phyloP scores from a whole-genome alignment of 2,329 filamentous ascomycete genomes.

The Cercospora beticola region DNA sequence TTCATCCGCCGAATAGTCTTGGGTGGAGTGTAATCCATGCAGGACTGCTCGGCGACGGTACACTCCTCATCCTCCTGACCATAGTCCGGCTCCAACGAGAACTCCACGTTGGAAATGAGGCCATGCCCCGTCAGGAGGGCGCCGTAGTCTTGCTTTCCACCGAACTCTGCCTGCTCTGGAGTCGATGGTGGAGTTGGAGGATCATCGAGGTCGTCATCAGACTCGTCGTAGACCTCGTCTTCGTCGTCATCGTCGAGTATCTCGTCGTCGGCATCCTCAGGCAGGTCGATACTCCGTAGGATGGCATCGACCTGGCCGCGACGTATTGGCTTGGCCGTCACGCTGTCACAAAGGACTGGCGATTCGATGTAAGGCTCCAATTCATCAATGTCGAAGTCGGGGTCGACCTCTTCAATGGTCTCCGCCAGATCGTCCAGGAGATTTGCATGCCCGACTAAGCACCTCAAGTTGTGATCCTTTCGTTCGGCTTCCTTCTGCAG shows the following conservation, averaged over 20 bases:
- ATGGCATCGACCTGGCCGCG: constrained; percentile 4
- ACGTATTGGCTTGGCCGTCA: not conserved
- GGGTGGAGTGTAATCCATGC: not conserved
- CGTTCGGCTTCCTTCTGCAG: constrained; percentile 7
- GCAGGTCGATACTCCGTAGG: not conserved
- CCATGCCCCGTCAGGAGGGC: not conserved
- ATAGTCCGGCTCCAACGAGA: not conserved
- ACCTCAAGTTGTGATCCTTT: constrained; percentile 6
- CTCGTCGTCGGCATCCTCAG: constrained; percentile 1
- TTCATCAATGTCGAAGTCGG: constrained; percentile 3
- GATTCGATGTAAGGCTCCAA: not conserved
- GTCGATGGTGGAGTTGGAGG: not conserved
- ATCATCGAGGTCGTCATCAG: constrained; percentile 2
- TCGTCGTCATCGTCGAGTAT: not conserved
- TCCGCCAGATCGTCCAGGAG: constrained; percentile 8
- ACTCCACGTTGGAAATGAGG: not conserved
- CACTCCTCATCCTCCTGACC: not conserved
- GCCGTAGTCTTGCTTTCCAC: not conserved
- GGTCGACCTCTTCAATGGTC: constrained; percentile 3
- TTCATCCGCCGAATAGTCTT: not conserved
- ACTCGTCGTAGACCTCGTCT: constrained; percentile 6
- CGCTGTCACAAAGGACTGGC: not conserved
- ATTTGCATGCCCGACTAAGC: constrained; percentile 10
- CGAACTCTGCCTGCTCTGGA: not conserved
- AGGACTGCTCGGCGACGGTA: not conserved